phyloP scores from a whole-genome alignment of 352 stramenopile species.

The Phytopythium boreale region DNA sequence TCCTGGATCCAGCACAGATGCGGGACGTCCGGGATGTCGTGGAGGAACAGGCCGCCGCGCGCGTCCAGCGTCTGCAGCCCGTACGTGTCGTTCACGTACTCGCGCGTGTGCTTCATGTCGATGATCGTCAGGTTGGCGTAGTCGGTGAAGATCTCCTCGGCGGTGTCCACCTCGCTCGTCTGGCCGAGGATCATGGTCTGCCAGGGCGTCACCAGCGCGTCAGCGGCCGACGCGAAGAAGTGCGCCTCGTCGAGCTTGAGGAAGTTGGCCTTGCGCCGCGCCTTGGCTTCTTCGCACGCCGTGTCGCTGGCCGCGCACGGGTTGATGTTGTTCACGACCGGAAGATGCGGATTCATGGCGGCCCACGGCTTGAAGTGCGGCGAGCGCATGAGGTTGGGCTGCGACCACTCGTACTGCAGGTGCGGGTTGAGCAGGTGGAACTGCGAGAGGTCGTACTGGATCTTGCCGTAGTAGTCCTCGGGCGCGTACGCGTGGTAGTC shows the following conservation, averaged over 20 bases:
- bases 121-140: slow-evolving; percentile 1
- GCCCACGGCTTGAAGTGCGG: slow-evolving; percentile 23
- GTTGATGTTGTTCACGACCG: slow-evolving; percentile 36
- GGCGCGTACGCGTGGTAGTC: slow-evolving; percentile 19
- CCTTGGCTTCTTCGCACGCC: slow-evolving; percentile 10
- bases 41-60: no score
- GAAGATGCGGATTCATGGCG: slow-evolving; percentile 28
- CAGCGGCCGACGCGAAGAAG: slow-evolving; percentile 36
- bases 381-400: slow-evolving; percentile 32
- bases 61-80: slow-evolving; percentile 30
- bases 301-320: neutral
- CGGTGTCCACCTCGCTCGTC: neutral
- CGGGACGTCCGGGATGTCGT: no score
- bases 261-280: slow-evolving; percentile 24
- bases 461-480: slow-evolving; percentile 17
- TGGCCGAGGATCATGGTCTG: slow-evolving; percentile 16
- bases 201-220: slow-evolving; percentile 31
- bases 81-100: slow-evolving; percentile 35
- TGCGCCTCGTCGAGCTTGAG: slow-evolving; percentile 24
- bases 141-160: slow-evolving; percentile 8
- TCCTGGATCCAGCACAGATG: no score
- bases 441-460: slow-evolving; percentile 38
- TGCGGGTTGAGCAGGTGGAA: slow-evolving; percentile 23
- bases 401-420: slow-evolving; percentile 24
- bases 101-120: slow-evolving; percentile 13